Conservation (phyloP, 2,329 filamentous ascomycete genomes). For the Fusarium lateritium region DNA sequence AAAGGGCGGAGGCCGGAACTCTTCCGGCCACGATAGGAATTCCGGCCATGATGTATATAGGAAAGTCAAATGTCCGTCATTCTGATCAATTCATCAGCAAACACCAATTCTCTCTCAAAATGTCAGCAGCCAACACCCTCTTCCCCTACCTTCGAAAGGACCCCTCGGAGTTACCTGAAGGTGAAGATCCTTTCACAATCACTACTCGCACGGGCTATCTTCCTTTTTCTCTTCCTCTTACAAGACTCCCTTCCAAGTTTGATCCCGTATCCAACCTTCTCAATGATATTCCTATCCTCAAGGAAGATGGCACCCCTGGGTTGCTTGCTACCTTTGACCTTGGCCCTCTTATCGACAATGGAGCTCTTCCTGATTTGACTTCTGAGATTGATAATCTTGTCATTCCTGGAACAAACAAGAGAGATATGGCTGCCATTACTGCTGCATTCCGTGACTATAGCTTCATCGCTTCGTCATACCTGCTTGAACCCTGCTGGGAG, state of each 20-base stretch:
- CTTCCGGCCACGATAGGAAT: constrained; percentile 39
- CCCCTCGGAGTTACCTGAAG: constrained; percentile 34
- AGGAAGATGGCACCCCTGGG: constrained; percentile 34
- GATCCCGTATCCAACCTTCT: constrained; percentile 38
- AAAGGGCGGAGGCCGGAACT: constrained; percentile 34
- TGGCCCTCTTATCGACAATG: constrained; percentile 34
- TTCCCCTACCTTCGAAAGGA: constrained; percentile 41
- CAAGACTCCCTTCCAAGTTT: constrained; percentile 36
- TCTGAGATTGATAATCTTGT: constrained; percentile 39
- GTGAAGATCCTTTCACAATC: constrained; percentile 40
- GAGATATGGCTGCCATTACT: constrained; percentile 38
- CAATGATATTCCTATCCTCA: constrained; percentile 39
- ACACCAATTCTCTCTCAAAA: constrained; percentile 16
- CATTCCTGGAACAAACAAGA: constrained; percentile 29
- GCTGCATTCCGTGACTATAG: constrained; percentile 40
- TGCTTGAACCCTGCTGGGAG: constrained; percentile 40
- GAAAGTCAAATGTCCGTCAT: neutral
- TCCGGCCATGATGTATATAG: constrained; percentile 43
- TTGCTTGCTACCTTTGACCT: constrained; percentile 35
- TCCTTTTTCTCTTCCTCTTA: constrained; percentile 33
- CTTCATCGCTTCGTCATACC: constrained; percentile 38
- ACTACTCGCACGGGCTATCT: constrained; percentile 41
- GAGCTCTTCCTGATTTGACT: constrained; percentile 36
- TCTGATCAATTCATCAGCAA: neutral
- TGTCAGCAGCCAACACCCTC: constrained; percentile 41